phyloP scores from a whole-genome alignment of 2,329 filamentous ascomycete genomes.

The Cordyceps militaris region DNA sequence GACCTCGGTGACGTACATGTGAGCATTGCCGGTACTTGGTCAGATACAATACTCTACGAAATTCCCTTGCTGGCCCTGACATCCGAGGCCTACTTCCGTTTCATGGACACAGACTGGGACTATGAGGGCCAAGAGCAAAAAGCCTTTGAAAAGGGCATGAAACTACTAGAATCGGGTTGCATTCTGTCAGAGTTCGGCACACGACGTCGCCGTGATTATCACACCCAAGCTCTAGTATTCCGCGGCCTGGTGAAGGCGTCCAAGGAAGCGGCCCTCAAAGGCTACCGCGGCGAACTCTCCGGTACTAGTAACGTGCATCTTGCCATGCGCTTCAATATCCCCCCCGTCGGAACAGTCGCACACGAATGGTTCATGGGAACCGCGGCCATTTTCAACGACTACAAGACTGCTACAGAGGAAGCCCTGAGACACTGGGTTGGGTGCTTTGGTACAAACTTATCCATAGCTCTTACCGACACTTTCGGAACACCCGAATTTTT shows the following conservation, averaged over 20 bases:
- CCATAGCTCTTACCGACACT: constrained; percentile 90
- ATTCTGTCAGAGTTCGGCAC: constrained; percentile 92
- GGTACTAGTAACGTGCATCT: constrained; percentile 97
- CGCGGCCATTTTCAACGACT: constrained; percentile 82
- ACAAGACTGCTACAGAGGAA: constrained; percentile 74
- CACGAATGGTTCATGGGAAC: constrained; percentile 99
- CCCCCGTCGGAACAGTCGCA: constrained; percentile 79
- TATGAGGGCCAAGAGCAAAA: constrained; percentile 81
- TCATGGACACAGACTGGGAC: constrained; percentile 88
- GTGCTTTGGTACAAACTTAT: constrained; percentile 78
- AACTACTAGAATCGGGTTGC: constrained; percentile 74
- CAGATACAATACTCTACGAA: constrained; percentile 95
- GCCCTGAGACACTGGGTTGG: constrained; percentile 84
- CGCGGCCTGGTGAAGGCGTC: constrained; percentile 74
- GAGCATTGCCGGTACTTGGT: constrained; percentile 74
- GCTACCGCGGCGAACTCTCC: constrained; percentile 64
- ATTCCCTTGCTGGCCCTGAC: constrained; percentile 88
- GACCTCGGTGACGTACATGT: constrained; percentile 71
- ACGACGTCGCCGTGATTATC: constrained; percentile 81
- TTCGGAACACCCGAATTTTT: constrained; percentile 91
- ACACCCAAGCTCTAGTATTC: constrained; percentile 89
- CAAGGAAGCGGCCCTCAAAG: constrained; percentile 58
- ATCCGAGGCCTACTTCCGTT: constrained; percentile 96
- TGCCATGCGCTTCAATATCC: constrained; percentile 82
- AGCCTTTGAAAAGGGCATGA: constrained; percentile 73